Evolutionary conservation across 352 stramenopile genomes (phyloP).

Genomic region (Saprolegnia parasitica): DNA sequence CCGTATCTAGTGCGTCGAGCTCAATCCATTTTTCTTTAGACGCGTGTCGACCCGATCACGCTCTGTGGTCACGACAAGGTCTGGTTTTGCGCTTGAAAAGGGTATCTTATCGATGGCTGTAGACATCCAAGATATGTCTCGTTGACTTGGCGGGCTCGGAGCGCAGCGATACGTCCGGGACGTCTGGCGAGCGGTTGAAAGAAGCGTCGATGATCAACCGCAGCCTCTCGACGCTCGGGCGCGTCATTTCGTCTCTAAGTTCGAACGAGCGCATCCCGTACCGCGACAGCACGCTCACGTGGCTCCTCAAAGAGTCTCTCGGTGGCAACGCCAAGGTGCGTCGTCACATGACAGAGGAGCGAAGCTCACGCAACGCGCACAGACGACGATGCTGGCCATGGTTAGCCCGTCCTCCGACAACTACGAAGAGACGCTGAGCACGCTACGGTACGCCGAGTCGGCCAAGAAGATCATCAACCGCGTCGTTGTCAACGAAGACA

Average conservation of each 20-base stretch:
- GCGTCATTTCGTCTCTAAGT: slow-evolving; percentile 81
- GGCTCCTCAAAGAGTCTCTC: slow-evolving; percentile 81
- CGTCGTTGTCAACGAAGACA: slow-evolving; percentile 77
- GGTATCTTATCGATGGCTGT: neutral
- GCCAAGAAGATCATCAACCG: slow-evolving; percentile 81
- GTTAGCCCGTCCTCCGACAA: slow-evolving; percentile 65
- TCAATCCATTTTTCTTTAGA: slow-evolving; percentile 22
- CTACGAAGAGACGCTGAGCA: slow-evolving; percentile 85
- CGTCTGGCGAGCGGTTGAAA: slow-evolving; percentile 83
- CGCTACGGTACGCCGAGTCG: slow-evolving; percentile 74
- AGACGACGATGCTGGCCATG: slow-evolving; percentile 88
- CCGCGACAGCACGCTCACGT: slow-evolving; percentile 80
- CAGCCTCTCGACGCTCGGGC: slow-evolving; percentile 83
- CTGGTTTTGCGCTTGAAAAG: neutral
- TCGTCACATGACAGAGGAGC: neutral
- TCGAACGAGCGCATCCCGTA: slow-evolving; percentile 70
- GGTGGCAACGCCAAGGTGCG: slow-evolving; percentile 71
- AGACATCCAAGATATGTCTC: slow-evolving; percentile 84
- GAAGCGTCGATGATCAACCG: slow-evolving; percentile 92
- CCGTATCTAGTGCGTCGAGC: neutral
- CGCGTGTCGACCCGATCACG: slow-evolving; percentile 52
- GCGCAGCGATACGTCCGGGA: slow-evolving; percentile 70
- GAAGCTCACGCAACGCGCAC: neutral
- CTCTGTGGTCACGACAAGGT: slow-evolving; percentile 68
- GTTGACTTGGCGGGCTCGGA: slow-evolving; percentile 83